These are phyloP conservation scores for Penicillium parvum DNA, from an alignment of 495 filamentous ascomycete species.

Conservation along the genomic window DNA sequence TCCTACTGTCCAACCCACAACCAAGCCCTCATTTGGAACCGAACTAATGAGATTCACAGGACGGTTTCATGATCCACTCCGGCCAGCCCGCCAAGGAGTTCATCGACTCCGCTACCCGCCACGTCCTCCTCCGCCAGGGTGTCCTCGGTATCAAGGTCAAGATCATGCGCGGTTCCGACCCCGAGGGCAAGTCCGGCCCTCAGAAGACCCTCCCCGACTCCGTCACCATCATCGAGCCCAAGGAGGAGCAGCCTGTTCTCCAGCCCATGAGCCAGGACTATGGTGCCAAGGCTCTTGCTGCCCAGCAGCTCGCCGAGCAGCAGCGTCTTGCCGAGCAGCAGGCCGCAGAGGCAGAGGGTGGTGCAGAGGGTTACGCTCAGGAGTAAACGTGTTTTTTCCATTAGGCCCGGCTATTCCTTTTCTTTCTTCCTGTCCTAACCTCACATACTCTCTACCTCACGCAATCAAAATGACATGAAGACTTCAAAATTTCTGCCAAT, in stretches of 20 bases:
- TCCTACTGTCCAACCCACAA: too few relatives aligned
- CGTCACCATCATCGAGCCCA: constrained; percentile 99
- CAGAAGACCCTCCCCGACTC: constrained; percentile 95
- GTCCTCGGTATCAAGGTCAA: constrained; percentile 99
- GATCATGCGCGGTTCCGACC: constrained; percentile 99
- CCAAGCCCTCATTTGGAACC: too few relatives aligned
- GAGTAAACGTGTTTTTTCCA: constrained; percentile 39
- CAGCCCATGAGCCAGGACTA: constrained; percentile 97
- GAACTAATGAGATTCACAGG: constrained; percentile 44
- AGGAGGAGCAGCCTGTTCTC: constrained; percentile 92
- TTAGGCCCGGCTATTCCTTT: constrained; percentile 30
- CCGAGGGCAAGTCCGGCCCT: constrained; percentile 96
- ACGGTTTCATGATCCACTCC: constrained; percentile 99
- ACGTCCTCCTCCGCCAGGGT: constrained; percentile 99
- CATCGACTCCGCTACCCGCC: constrained; percentile 95
- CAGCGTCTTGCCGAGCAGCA: constrained; percentile 60
- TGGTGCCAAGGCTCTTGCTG: constrained; percentile 89
- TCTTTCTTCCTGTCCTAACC: constrained; percentile 37
- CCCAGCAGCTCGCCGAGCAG: constrained; percentile 77
- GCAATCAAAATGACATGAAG: constrained; percentile 44
- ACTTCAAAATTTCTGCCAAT: constrained; percentile 24
- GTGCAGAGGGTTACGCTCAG: constrained; percentile 41
- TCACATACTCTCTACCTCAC: constrained; percentile 38
- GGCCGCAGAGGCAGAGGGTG: constrained; percentile 46
- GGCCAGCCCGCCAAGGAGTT: constrained; percentile 99